These are phyloP conservation scores for Chytriomyces sp. DNA, from an alignment of 192 early-diverging fungal genomes.

Conservation along the genomic window DNA sequence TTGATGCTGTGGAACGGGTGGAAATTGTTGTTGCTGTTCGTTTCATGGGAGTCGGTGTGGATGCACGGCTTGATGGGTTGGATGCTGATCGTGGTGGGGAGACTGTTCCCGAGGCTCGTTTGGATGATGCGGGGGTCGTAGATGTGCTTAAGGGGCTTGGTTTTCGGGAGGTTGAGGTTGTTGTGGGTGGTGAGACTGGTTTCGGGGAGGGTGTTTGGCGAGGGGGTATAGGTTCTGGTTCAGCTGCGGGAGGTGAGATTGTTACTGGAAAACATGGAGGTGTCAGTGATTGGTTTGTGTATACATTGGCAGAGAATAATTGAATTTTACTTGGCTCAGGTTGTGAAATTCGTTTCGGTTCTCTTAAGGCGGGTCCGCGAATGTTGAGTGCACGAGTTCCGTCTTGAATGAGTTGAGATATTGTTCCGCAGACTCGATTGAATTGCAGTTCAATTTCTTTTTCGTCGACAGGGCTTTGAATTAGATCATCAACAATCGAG, in stretches of 20 bases:
- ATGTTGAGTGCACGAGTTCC: conserved; percentile 26
- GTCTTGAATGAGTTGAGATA: conserved; percentile 42
- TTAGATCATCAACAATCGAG: background rate
- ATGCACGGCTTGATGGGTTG: background rate
- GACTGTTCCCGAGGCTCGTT: background rate
- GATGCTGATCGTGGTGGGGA: background rate
- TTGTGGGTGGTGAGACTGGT: background rate
- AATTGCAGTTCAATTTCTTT: conserved; percentile 32
- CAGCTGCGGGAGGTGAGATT: no score
- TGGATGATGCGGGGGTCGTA: background rate
- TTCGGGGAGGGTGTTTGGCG: no score
- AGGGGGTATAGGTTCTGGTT: no score
- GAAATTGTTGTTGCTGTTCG: background rate
- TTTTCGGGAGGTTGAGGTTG: background rate
- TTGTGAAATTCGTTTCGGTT: no score
- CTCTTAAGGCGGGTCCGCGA: no score
- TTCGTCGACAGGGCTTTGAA: conserved; percentile 13
- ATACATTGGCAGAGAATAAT: no score
- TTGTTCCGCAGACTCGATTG: conserved; percentile 40
- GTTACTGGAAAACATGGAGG: no score
- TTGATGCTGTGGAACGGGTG: background rate
- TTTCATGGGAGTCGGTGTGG: background rate
- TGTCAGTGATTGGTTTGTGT: no score
- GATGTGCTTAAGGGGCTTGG: background rate
- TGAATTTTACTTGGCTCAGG: no score